These are phyloP conservation scores for Solanum dulcamara DNA, from an alignment of 257 asterid genomes.

Conservation along the genomic window DNA sequence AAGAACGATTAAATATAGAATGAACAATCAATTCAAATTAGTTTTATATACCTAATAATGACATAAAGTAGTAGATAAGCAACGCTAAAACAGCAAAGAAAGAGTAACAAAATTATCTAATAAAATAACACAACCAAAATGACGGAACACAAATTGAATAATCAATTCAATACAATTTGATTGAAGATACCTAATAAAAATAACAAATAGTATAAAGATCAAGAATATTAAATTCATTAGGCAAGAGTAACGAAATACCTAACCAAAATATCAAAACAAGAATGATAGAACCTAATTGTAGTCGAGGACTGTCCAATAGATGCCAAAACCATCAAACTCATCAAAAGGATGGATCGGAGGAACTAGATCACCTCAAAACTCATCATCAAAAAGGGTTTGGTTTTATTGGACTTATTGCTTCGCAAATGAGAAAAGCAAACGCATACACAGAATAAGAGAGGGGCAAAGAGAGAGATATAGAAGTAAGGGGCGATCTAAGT, in stretches of 20 bases:
- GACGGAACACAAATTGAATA: too few species aligned
- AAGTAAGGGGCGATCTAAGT: background rate
- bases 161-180: background rate
- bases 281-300: background rate
- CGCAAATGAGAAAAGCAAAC: background rate
- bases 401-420: too few species aligned
- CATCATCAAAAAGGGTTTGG: too few species aligned
- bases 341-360: background rate
- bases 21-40: too few species aligned
- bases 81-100: too few species aligned
- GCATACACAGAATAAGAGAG: background rate
- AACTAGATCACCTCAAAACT: background rate
- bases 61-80: too few species aligned
- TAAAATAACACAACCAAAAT: too few species aligned
- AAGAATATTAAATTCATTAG: background rate
- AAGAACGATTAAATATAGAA: too few species aligned
- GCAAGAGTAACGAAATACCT: background rate
- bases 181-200: too few species aligned
- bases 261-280: background rate
- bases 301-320: accelerated
- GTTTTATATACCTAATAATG: too few species aligned
- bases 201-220: background rate
- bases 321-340: background rate
- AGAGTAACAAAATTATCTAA: too few species aligned
- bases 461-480: background rate